Evolutionary conservation across 2,329 filamentous ascomycete genomes (phyloP).

Genomic region (Exophiala sideris): DNA sequence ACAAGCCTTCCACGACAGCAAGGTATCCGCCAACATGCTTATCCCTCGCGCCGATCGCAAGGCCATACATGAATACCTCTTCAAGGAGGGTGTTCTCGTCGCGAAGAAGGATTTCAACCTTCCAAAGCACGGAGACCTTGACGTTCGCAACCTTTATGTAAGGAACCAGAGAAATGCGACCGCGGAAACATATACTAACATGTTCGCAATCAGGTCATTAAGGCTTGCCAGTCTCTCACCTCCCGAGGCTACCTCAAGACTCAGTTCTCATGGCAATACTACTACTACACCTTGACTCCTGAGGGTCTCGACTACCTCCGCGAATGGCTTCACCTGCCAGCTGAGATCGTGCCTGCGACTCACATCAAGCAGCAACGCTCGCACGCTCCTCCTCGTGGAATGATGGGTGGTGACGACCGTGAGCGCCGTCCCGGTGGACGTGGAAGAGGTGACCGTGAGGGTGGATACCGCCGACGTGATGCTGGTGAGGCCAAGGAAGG

Average conservation of each 20-base stretch:
- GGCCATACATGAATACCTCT: conserved; percentile 99
- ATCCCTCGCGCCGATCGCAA: conserved; percentile 99
- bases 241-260: conserved; percentile 99
- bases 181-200: conserved; percentile 1
- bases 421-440: conserved; percentile 82
- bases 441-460: conserved; percentile 78
- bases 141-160: conserved; percentile 98
- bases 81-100: conserved; percentile 87
- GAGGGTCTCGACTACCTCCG: conserved; percentile 99
- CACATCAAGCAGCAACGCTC: conserved; percentile 99
- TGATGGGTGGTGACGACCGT: conserved; percentile 84
- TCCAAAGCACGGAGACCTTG: conserved; percentile 95
- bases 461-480: conserved; percentile 89
- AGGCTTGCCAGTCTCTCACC: conserved; percentile 96
- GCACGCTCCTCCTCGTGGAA: conserved; percentile 95
- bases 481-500: conserved; percentile 85
- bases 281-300: conserved; percentile 99
- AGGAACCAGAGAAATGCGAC: conserved; percentile 26
- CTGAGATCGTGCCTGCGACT: conserved; percentile 98
- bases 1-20: background rate
- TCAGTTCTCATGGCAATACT: conserved; percentile 99
- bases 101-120: conserved; percentile 99
- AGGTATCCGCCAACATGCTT: conserved; percentile 61
- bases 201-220: conserved; percentile 65
- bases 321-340: conserved; percentile 99